Evolutionary conservation across 2,329 filamentous ascomycete genomes (phyloP), one percentile per base, ranked within the genome.

Genomic region (Fusarium verticillioides): DNA sequence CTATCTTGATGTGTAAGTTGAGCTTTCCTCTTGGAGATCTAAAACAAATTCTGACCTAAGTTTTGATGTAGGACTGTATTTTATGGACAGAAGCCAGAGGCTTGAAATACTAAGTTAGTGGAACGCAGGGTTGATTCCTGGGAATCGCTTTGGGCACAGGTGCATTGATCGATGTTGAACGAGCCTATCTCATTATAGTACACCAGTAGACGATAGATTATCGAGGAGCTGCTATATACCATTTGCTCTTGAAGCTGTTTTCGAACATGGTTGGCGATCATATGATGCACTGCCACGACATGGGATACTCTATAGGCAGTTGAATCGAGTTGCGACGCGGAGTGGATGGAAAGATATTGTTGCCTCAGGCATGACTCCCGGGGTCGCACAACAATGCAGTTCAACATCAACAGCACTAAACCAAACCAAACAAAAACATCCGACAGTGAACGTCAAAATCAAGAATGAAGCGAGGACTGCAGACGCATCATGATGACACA

Each of bases 1-100:
- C 1, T 74, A 74, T 40, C 60, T 73, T 5, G 64, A 73, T 15
- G 58, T 74, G 72, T 71, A 63, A 56, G 72, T 21, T 4, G 4
- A 34, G 0, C 5, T 32, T 7, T 7, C 1, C 1, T 11, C 4
- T 19, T 0, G 5, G 5, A 3, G 0, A 5, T 5, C 4, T 1
- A 4, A 5, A 4, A 1, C 7, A 12, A 0, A 28, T 10, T 7
- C 23, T 58, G 13, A 58, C 23, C 7, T 10, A 6, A 6, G 0
- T 5, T 2, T 7, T 4, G 1, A 11, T 5, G 11, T 4, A 59
- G 56, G 3, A 59, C 56, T 9, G 56, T 59, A 5, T 59, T 37
- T 19, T 50, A 59, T 5, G 56, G 56, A 6, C 56, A 59, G 23
- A 59, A 59, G 3, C 56, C 56, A 9, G 56, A 59, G 23, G 32